These are phyloP conservation scores for Tardiomyces digboiensis DNA, from an alignment of 1,139 yeast genomes.

Conservation along the genomic window DNA sequence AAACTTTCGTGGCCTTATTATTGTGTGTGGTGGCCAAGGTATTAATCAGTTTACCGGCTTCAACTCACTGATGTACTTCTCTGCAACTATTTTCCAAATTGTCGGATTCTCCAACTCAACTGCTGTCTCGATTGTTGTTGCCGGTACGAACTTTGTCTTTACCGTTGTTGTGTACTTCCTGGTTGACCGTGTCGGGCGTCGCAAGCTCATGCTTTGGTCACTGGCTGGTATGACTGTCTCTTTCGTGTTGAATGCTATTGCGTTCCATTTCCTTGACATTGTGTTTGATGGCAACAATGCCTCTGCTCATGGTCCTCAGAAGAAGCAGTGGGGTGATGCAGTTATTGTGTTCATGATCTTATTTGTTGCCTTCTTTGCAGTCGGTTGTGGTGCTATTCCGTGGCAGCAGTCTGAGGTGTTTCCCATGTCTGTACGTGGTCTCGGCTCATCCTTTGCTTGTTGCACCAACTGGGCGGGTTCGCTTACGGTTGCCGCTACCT, in stretches of 20 bases:
- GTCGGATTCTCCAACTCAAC: slow-evolving; percentile 82
- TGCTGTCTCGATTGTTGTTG: slow-evolving; percentile 87
- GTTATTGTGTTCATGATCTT: slow-evolving; percentile 77
- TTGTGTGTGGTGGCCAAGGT: slow-evolving; percentile 90
- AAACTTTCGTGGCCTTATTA: slow-evolving; percentile 75
- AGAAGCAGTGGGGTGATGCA: slow-evolving; percentile 78
- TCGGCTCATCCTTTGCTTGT: slow-evolving; percentile 89
- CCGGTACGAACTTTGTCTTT: slow-evolving; percentile 86
- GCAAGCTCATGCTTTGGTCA: slow-evolving; percentile 63
- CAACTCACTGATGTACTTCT: slow-evolving; percentile 90
- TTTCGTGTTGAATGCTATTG: slow-evolving; percentile 72
- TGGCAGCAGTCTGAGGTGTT: slow-evolving; percentile 97
- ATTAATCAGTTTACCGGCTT: slow-evolving; percentile 95
- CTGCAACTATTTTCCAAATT: slow-evolving; percentile 80
- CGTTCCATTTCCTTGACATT: slow-evolving; percentile 64
- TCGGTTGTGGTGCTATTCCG: slow-evolving; percentile 94
- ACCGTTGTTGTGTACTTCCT: slow-evolving; percentile 74
- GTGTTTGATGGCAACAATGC: slow-evolving; percentile 44
- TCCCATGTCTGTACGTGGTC: slow-evolving; percentile 87
- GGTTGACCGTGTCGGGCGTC: slow-evolving; percentile 80
- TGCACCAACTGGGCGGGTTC: slow-evolving; percentile 97
- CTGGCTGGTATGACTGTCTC: slow-evolving; percentile 74
- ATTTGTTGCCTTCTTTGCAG: slow-evolving; percentile 82
- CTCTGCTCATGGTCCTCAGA: slow-evolving; percentile 34
- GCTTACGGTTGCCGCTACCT: slow-evolving; percentile 80